Evolutionary conservation across 306 rosid genomes (phyloP).

Genomic region (Quercus alba): DNA sequence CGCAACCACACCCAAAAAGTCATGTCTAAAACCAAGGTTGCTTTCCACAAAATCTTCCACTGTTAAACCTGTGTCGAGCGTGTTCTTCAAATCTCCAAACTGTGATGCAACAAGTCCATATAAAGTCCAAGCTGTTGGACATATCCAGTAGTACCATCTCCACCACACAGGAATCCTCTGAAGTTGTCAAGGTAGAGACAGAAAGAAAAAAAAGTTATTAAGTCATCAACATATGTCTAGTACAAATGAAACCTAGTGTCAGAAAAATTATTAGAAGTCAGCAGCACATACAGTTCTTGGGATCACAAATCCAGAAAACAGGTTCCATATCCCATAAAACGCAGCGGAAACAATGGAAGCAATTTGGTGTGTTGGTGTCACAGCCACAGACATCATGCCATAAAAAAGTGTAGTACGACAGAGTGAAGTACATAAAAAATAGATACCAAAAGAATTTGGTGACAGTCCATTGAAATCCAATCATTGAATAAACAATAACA

Average conservation of each 20-base stretch:
- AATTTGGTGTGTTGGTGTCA: constrained; percentile 60
- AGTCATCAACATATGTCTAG: not conserved
- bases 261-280: not conserved
- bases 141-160: constrained; percentile 73
- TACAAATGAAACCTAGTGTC: too few species aligned
- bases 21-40: constrained; percentile 33
- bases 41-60: constrained; percentile 19
- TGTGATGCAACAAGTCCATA: constrained; percentile 63
- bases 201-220: not conserved
- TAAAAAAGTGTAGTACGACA: constrained; percentile 59
- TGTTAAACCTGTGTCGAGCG: constrained; percentile 10
- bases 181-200: not conserved
- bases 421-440: constrained; percentile 61
- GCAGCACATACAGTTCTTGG: constrained; percentile 47
- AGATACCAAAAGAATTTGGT: constrained; percentile 64
- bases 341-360: constrained; percentile 51
- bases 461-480: constrained; percentile 56
- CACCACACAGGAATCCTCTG: constrained; percentile 79
- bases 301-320: constrained; percentile 67
- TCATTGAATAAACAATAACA: constrained; percentile 58
- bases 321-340: constrained; percentile 62
- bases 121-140: constrained; percentile 65
- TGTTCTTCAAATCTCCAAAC: constrained; percentile 30
- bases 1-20: constrained; percentile 34
- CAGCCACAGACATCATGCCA: constrained; percentile 76